A percentile compares a stretch with the other conserved stretches of the same genome.
These are phyloP conservation scores for Vinca minor DNA, from an alignment of 257 asterid genomes.

Conservation along the genomic window DNA sequence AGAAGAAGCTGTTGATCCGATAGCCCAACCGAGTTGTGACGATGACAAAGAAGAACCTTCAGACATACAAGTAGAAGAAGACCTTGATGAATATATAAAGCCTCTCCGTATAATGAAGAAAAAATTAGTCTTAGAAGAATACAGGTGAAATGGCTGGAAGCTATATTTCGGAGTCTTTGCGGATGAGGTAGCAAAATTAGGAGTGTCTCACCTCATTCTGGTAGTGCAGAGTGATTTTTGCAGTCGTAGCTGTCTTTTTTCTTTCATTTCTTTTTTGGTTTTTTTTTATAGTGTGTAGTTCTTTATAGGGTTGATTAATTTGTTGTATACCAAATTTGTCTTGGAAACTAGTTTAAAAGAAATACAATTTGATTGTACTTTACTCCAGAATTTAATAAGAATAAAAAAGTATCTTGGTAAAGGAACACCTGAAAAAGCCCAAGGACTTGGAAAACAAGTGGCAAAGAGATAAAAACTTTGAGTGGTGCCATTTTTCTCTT, in stretches of 20 bases:
- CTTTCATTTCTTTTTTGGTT: neutral
- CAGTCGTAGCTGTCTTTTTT: neutral
- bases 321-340: neutral
- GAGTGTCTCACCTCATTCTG: slow-evolving; percentile 2
- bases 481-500: neutral
- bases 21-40: slow-evolving; percentile 13
- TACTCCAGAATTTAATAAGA: neutral
- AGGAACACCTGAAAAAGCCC: no score
- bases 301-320: neutral
- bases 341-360: neutral
- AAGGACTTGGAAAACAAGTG: no score
- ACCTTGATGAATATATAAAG: slow-evolving; percentile 28
- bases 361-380: neutral
- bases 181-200: slow-evolving; percentile 9
- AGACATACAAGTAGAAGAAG: slow-evolving; percentile 22
- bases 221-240: slow-evolving; percentile 6
- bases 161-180: slow-evolving; percentile 15
- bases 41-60: slow-evolving; percentile 12
- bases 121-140: slow-evolving; percentile 12
- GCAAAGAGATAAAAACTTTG: neutral
- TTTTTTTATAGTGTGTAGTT: neutral
- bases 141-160: slow-evolving; percentile 15
- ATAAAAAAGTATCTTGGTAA: no score
- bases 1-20: slow-evolving; percentile 11
- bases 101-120: slow-evolving; percentile 28